Evolutionary conservation across 345 rosid species (phyloP).

Genomic region (Citrus hindsii): DNA sequence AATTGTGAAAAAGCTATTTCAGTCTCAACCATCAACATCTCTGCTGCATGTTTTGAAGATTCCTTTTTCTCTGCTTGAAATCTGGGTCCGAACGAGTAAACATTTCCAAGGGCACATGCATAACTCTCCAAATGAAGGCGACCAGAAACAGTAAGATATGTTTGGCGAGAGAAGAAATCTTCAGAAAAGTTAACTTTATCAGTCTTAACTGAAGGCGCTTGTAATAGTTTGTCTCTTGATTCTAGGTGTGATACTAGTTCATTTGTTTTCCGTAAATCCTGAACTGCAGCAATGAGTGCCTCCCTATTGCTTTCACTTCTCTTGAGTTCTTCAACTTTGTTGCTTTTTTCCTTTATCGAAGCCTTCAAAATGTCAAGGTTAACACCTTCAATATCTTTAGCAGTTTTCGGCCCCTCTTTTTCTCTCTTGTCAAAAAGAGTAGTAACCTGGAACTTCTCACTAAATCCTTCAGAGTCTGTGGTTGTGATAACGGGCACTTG

Average conservation of each 20-base stretch:
- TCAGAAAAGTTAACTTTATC: conserved; percentile 33
- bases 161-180: conserved; percentile 56
- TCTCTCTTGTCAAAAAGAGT: conserved; percentile 35
- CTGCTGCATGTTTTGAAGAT: conserved; percentile 51
- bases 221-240: conserved; percentile 41
- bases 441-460: conserved; percentile 60
- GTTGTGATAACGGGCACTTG: conserved; percentile 79
- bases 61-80: conserved; percentile 59
- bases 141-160: conserved; percentile 69
- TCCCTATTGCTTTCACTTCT: conserved; percentile 81
- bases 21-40: conserved; percentile 80
- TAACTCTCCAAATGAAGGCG: conserved; percentile 84
- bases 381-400: conserved; percentile 30
- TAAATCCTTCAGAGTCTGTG: conserved; percentile 54
- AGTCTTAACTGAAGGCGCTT: conserved; percentile 26
- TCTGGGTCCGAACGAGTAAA: conserved; percentile 84
- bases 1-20: conserved; percentile 79
- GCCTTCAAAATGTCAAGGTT: conserved; percentile 56
- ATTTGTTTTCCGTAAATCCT: conserved; percentile 63
- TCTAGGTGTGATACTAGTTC: conserved; percentile 71
- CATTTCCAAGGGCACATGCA: conserved; percentile 88
- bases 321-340: conserved; percentile 62
- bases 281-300: conserved; percentile 60
- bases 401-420: conserved; percentile 27
- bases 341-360: conserved; percentile 60